phyloP scores from a whole-genome alignment of 2,329 filamentous ascomycete species.

The Trichoderma atrobrunneum region DNA sequence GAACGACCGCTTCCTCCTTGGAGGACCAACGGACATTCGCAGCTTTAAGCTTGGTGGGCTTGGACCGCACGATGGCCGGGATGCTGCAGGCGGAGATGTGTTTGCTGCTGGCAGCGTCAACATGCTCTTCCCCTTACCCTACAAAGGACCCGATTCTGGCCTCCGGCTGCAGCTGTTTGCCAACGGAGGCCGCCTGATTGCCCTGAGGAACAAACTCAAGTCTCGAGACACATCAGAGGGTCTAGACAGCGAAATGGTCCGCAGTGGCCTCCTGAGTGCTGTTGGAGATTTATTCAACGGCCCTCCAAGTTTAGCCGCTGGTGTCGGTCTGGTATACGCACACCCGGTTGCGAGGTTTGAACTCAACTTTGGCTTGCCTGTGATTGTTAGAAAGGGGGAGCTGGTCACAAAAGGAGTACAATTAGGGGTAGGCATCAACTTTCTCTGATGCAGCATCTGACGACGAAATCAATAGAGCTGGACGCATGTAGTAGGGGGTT shows the following conservation, averaged over 20 bases:
- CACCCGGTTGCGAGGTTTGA: conserved; percentile 93
- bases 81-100: conserved; percentile 87
- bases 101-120: conserved; percentile 88
- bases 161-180: conserved; percentile 86
- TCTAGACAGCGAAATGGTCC: conserved; percentile 45
- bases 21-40: conserved; percentile 89
- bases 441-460: conserved; percentile 59
- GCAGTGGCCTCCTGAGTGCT: conserved; percentile 56
- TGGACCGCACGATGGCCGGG: conserved; percentile 79
- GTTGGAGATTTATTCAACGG: conserved; percentile 69
- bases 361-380: conserved; percentile 87
- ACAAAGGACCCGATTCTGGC: conserved; percentile 76
- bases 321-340: conserved; percentile 88
- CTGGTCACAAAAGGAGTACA: conserved; percentile 87
- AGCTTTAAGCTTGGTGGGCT: conserved; percentile 89
- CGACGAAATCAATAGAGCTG: background rate
- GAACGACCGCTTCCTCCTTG: conserved; percentile 93
- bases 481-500: background rate
- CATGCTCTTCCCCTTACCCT: conserved; percentile 79
- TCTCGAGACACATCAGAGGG: conserved; percentile 38
- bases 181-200: conserved; percentile 82
- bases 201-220: conserved; percentile 61
- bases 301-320: conserved; percentile 80
- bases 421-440: conserved; percentile 94
- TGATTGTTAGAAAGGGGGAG: conserved; percentile 79